Evolutionary conservation across 495 filamentous ascomycete genomes (phyloP).

Genomic region (Oleoguttula mirabilis): DNA sequence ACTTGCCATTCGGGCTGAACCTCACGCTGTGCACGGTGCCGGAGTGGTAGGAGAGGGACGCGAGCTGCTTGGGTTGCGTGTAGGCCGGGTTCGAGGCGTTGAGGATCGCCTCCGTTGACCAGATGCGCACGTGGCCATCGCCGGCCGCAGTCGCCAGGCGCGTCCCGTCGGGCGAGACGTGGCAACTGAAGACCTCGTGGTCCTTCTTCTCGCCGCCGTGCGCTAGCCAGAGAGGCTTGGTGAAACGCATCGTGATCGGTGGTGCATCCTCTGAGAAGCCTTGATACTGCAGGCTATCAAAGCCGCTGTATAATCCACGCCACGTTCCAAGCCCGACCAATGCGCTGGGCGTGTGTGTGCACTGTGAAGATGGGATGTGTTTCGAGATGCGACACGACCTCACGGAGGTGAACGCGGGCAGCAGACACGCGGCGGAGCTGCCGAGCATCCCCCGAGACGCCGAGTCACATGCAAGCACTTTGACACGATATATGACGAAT

Average conservation of each 20-base stretch:
- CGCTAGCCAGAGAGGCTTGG: conserved; percentile 86
- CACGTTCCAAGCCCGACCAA: no score
- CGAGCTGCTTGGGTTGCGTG: conserved; percentile 79
- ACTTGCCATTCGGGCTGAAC: conserved; percentile 86
- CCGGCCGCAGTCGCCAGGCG: conserved; percentile 86
- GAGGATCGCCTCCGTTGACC: conserved; percentile 89
- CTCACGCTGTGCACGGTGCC: conserved; percentile 94
- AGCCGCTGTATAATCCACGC: no score
- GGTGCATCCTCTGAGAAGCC: not conserved
- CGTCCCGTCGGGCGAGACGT: conserved; percentile 86
- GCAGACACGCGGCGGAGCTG: no score
- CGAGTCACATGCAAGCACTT: no score
- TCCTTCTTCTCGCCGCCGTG: conserved; percentile 84
- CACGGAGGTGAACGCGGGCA: no score
- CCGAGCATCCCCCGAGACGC: no score
- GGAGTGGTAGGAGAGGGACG: conserved; percentile 94
- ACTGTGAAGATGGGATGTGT: no score
- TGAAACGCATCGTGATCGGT: conserved; percentile 58
- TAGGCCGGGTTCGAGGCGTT: conserved; percentile 55
- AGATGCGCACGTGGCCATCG: conserved; percentile 94
- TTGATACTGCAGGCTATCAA: no score
- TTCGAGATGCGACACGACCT: no score
- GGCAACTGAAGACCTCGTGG: conserved; percentile 94
- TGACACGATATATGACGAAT: no score
- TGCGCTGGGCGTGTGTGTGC: no score